Evolutionary conservation across 768 basidiomycete genomes (phyloP).

Genomic region (Sistotremastrum suecicum): DNA sequence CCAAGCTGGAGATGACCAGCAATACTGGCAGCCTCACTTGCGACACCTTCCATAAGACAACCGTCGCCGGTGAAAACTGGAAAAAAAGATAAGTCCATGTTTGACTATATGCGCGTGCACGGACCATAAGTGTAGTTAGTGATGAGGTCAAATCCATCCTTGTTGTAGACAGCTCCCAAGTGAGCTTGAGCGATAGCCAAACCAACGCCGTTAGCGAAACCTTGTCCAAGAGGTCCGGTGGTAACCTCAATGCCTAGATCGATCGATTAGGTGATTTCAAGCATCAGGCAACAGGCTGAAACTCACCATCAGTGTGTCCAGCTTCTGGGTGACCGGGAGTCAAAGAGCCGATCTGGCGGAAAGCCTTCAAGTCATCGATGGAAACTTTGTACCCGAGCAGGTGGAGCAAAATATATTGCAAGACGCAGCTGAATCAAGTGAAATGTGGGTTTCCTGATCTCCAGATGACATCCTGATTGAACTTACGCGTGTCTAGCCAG

Average conservation of each 20-base stretch:
- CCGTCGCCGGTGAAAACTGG: slow-evolving; percentile 87
- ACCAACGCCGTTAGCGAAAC: slow-evolving; percentile 87
- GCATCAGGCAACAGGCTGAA: neutral
- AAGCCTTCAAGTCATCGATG: slow-evolving; percentile 83
- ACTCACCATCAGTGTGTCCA: slow-evolving; percentile 46
- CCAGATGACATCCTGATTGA: neutral
- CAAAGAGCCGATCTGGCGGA: slow-evolving; percentile 81
- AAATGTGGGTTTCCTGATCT: slow-evolving; percentile 3
- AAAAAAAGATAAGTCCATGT: slow-evolving; percentile 4
- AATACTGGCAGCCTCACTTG: slow-evolving; percentile 83
- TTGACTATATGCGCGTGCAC: slow-evolving; percentile 4
- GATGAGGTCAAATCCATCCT: slow-evolving; percentile 64
- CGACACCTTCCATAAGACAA: slow-evolving; percentile 93
- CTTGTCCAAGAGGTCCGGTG: slow-evolving; percentile 92
- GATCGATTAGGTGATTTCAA: slow-evolving; percentile 3
- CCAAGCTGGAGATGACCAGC: slow-evolving; percentile 91
- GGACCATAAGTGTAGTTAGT: slow-evolving; percentile 83
- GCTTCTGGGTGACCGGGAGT: slow-evolving; percentile 91
- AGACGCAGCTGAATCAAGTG: slow-evolving; percentile 51
- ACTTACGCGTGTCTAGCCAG: slow-evolving; percentile 58
- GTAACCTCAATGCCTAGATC: slow-evolving; percentile 69
- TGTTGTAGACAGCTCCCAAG: slow-evolving; percentile 81
- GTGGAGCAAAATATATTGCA: slow-evolving; percentile 87
- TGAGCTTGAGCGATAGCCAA: slow-evolving; percentile 89
- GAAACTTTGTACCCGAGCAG: slow-evolving; percentile 85